Evolutionary conservation across 306 rosid species (phyloP).

Genomic region (Cucumis cinereus): DNA sequence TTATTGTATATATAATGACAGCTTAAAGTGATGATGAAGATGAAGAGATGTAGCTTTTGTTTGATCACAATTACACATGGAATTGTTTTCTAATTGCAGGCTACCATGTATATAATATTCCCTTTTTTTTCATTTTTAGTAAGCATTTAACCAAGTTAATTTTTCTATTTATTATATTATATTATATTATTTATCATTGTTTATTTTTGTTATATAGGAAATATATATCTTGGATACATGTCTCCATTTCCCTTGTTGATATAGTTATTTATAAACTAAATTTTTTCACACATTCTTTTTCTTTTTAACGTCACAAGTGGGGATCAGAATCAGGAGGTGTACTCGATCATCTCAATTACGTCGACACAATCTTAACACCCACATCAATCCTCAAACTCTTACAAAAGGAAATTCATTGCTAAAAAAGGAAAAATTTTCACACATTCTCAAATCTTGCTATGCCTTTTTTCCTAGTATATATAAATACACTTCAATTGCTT

Average conservation of each 20-base stretch:
- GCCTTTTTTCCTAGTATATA: not conserved
- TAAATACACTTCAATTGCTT: no score
- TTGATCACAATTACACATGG: not conserved
- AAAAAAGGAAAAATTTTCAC: no score
- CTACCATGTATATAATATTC: slow-evolving; percentile 5
- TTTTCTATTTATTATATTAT: not conserved
- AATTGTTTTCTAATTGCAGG: not conserved
- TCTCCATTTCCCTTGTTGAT: not conserved
- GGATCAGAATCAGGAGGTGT: no score
- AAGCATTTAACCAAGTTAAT: not conserved
- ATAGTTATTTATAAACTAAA: not conserved
- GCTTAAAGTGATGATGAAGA: slow-evolving; percentile 1
- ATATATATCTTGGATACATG: no score
- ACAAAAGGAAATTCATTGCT: no score
- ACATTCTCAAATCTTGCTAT: not conserved
- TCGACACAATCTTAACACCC: no score
- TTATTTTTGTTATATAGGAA: not conserved
- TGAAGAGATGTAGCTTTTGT: not conserved
- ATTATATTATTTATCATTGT: not conserved
- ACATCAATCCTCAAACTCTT: no score
- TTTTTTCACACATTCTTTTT: no score
- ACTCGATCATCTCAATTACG: no score
- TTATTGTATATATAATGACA: not conserved
- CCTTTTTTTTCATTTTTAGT: not conserved
- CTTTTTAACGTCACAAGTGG: no score